phyloP scores from a whole-genome alignment of 257 asterid genomes.

The Jasminum sambac region DNA sequence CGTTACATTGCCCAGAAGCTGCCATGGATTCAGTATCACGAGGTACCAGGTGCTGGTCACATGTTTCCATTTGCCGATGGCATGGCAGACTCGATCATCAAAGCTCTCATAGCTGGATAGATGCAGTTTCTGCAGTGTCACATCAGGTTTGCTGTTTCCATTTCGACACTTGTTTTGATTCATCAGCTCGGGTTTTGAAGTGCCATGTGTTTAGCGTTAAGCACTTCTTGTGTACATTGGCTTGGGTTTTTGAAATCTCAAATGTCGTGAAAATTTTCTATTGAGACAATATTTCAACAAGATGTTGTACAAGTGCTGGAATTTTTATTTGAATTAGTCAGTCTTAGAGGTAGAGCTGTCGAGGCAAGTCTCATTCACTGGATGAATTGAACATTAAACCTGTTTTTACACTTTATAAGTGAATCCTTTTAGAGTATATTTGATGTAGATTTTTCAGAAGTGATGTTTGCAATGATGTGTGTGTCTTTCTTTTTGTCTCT shows the following conservation, averaged over 20 bases:
- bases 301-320: not conserved
- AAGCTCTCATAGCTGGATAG: constrained; percentile 45
- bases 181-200: not conserved
- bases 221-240: not conserved
- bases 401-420: too few species aligned
- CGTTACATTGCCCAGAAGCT: constrained; percentile 56
- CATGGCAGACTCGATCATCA: constrained; percentile 47
- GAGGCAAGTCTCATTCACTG: too few species aligned
- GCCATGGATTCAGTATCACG: constrained; percentile 88
- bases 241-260: not conserved
- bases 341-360: too few species aligned
- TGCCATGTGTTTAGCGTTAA: not conserved
- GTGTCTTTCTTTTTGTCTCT: too few species aligned
- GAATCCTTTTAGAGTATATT: too few species aligned
- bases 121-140: not conserved
- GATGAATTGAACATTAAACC: too few species aligned
- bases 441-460: too few species aligned
- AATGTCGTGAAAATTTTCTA: not conserved
- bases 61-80: constrained; percentile 60
- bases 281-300: not conserved
- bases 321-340: not conserved
- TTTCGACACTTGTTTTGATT: not conserved
- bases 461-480: too few species aligned
- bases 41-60: constrained; percentile 75
- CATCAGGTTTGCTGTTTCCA: not conserved